Conservation (phyloP, 176 grass and related monocot genomes). For the Aegilops umbellulata region DNA sequence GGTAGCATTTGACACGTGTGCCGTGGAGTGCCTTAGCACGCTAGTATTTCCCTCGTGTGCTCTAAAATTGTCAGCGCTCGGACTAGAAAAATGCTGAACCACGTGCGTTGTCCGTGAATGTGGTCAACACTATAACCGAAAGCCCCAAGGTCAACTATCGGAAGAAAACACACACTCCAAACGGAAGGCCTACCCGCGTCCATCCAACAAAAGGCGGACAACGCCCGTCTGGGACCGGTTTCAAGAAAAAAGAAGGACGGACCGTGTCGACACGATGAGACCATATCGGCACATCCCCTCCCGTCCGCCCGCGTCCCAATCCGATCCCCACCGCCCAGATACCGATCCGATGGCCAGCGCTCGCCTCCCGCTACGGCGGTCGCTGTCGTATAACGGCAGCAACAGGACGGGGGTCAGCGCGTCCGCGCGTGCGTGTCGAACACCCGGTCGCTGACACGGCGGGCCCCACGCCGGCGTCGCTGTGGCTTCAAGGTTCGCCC, state of each 20-base stretch:
- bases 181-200: too few species aligned
- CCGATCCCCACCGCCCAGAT: background rate
- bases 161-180: too few species aligned
- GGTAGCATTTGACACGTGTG: too few species aligned
- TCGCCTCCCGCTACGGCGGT: background rate
- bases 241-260: background rate
- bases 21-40: too few species aligned
- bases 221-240: too few species aligned
- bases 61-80: too few species aligned
- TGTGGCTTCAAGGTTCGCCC: slow-evolving; percentile 33
- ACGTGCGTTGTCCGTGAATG: too few species aligned
- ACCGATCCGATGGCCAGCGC: background rate
- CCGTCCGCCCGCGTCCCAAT: slow-evolving; percentile 27
- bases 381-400: background rate
- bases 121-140: too few species aligned
- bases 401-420: background rate
- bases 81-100: too few species aligned
- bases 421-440: background rate
- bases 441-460: background rate
- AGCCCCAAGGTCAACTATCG: too few species aligned
- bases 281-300: background rate
- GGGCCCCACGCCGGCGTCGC: background rate
- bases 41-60: too few species aligned
- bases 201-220: too few species aligned
- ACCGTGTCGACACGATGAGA: slow-evolving; percentile 38